Base-by-base conservation (phyloP, 129 eudicot species). In the Lonicera japonica region DNA sequence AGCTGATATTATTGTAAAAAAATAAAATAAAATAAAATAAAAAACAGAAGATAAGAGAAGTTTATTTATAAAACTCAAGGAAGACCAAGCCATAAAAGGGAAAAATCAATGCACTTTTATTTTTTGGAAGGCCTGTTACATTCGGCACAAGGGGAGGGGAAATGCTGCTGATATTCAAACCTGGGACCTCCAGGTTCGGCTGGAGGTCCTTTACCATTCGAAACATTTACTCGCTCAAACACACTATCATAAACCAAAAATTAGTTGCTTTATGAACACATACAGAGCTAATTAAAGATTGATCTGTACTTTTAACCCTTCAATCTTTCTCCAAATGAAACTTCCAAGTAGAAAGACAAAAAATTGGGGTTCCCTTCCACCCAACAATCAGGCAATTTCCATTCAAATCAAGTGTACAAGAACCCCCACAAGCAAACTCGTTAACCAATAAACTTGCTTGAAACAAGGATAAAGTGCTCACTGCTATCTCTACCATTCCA, bases 351-450 rank as follows among this genome's bases (percentile, higher is more conserved):
- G 77, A 65, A 18, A 77, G 50, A 9, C 77, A 65, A 65, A 46
- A 43, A 39, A 77, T 8, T 22, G 77, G 77, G 4, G 61, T 66
- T 34, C 82, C 82, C 58, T 77, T 77, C 82, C 82, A 70, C 0
- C 82, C 73, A 22, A 77, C 16, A 12, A 70, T 45, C 2, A 71
- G 25, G 54, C 73, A 63, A 17, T 66, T 71, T n/a, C 69, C 82
- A 60, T 71, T 57, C 23, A 29, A 29, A 43, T 24, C 70, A 60
- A 71, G 51, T 3, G 73, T 59, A 65, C 68, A 77, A 54, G 70
- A 77, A 34, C 39, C 34, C 11, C 70, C 69, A 25, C 66, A 55
- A 34, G 40, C 16, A 38, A 66, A 77, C 36, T 61, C 55, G 34
- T 66, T 60, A 16, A 71, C 55, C 55, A 77, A 55, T 18, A 77